Evolutionary conservation across 78 protist genomes (phyloP), one percentile per base, ranked within the genome.

Genomic region (slime mould (Dictyostelium discoideum)): DNA sequence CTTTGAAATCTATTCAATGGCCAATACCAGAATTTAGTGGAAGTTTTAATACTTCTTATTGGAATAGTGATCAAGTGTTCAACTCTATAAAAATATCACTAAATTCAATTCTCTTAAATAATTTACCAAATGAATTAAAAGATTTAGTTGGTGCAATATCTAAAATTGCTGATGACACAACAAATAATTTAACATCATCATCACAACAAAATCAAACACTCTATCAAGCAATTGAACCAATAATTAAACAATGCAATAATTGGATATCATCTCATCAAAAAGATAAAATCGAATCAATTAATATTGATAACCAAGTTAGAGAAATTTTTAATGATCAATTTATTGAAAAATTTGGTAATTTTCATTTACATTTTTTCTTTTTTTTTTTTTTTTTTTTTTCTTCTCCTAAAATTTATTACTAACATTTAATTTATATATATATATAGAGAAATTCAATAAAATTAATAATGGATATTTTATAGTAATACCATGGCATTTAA

Each of bases 401-500:
- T 67, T 20, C 3, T 11, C 7, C 16, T 13, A 32, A 32, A 32
- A 32, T 32, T 32, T 32, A 32, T 32, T 20, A 60, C 69, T 60
- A 60, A 60, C 6, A 60, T 69, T 69, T 26, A 8, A 26, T 24
- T 26, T 42, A 6, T 6, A 6, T 10, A 9, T 10, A 60, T 14
- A 20, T 14, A 60, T 4, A 60, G 69, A 60, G 69, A 60, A 78
- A 22, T 81, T 24, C 5, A 39, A 42, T 81, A 32, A 83, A 18
- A 18, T 32, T n/a, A 13, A 40, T 79, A 50, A 20, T 42, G 39
- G 5, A n/a, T 57, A 48, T 24, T 86, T 63, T 26, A 26, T 87
- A 60, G 76, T 84, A 22, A 24, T 90, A 14, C 95, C 95, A 67
- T 90, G 95, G 95, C 74, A 90, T 83, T 54, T 67, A n/a, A 72